Percentiles rank a stretch among this genome's conserved stretches.
Conservation (phyloP, 768 basidiomycete genomes). For the Trichaptum fuscoviolaceum region DNA sequence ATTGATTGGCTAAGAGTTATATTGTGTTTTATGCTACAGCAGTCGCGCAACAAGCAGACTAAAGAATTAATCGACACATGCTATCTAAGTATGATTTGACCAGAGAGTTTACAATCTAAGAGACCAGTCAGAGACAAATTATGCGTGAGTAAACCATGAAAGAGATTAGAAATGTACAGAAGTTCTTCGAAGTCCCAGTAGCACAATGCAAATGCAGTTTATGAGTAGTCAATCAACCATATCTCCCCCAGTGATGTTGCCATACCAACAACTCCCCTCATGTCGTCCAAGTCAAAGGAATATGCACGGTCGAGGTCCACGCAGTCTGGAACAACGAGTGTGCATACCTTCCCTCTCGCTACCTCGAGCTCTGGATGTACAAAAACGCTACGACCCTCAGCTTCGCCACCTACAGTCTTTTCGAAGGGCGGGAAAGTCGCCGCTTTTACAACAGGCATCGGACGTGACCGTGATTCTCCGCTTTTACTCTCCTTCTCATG, state of each 20-base stretch:
- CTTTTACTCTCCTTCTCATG: not conserved
- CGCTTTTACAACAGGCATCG: not conserved
- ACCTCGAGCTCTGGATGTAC: not conserved
- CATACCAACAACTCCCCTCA: slow-evolving; percentile 3
- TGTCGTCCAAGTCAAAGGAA: slow-evolving; percentile 1
- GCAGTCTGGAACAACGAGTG: not conserved
- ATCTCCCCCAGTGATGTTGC: not conserved
- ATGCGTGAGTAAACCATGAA: not conserved
- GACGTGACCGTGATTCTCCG: not conserved
- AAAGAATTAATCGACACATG: not conserved
- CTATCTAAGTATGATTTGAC: not conserved
- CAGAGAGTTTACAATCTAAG: not conserved
- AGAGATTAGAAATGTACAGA: not conserved
- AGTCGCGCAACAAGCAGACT: not conserved
- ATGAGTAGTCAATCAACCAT: slow-evolving; percentile 4
- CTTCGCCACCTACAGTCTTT: not conserved
- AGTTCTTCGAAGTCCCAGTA: not conserved
- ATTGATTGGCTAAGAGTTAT: not conserved
- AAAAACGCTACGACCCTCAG: not conserved
- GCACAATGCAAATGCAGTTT: not conserved
- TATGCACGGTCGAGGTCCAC: not conserved
- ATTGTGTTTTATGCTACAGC: not conserved
- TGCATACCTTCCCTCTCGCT: not conserved
- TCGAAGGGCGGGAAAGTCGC: slow-evolving; percentile 2
- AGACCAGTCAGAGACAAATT: not conserved